Percentiles rank a stretch among this genome's conserved stretches.
phyloP scores from a whole-genome alignment of 257 asterid genomes.

The Petunia secreta region DNA sequence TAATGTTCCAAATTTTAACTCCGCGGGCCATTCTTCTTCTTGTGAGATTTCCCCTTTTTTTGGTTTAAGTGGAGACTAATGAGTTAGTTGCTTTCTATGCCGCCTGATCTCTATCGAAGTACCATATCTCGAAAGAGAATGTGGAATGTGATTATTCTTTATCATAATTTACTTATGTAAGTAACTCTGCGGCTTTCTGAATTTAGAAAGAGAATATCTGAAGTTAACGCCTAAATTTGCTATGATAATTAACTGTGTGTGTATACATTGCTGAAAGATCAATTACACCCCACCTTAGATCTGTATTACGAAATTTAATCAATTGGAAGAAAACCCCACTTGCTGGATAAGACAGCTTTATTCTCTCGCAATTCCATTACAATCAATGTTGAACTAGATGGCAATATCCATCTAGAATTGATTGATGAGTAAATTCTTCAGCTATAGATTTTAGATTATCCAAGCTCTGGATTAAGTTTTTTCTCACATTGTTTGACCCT shows the following conservation, averaged over 20 bases:
- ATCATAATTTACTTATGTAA: slow-evolving; percentile 12
- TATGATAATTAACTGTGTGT: slow-evolving; percentile 4
- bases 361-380: background rate
- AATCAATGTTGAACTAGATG: background rate
- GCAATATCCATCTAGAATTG: slow-evolving; percentile 9
- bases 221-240: background rate
- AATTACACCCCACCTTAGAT: background rate
- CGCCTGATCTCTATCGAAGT: background rate
- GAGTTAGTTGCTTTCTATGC: slow-evolving; percentile 9
- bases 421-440: background rate
- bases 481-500: slow-evolving; percentile 24
- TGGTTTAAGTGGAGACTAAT: slow-evolving; percentile 19
- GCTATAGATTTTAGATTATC: slow-evolving; percentile 21
- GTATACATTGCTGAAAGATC: background rate
- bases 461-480: background rate
- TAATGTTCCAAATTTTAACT: background rate
- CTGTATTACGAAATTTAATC: slow-evolving; percentile 3
- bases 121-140: background rate
- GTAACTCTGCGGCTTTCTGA: background rate
- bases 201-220: slow-evolving; percentile 16
- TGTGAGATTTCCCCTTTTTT: background rate
- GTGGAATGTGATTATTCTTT: background rate
- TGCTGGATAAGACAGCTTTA: slow-evolving; percentile 7
- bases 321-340: background rate
- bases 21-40: background rate